Evolutionary conservation across 2,329 filamentous ascomycete genomes (phyloP), one percentile per base, ranked within the genome.

Genomic region (Penicillium sp.): DNA sequence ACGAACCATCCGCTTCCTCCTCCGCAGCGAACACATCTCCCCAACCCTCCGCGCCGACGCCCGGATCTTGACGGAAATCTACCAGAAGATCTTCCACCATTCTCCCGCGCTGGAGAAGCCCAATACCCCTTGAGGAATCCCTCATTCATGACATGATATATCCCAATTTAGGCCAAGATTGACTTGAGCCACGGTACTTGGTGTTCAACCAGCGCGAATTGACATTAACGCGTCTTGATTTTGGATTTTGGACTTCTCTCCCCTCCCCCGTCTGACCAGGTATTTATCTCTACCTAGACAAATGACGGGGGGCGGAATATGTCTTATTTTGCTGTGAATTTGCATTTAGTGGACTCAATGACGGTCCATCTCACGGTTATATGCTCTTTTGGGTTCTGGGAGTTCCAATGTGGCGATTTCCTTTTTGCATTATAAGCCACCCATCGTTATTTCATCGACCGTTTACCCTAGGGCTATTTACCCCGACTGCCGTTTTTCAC

Each of bases 1-100:
- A 33, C 85, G 84, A 55, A 97, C 93, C 0, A 91, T 96, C 56
- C 71, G 73, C 2, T 93, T 97, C 68, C 80, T 97, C 45, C 75
- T 81, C 39, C 78, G 87, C 51, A 85, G 89, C 24, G 80, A 84
- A 26, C 83, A 86, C 7, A 87, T 89, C 20, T 89, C 89, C 0
- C 91, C 90, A 41, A 88, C 90, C 7, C 81, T 97, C 6, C 73
- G 76, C 41, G 83, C 84, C 40, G 91, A 97, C 68, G 83, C 88
- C 67, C 81, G 83, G 45, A 94, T 97, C 52, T 79, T 97, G 12
- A 73, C 76, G 34, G 76, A 80, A 45, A 79, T 81, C 44, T 74
- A 76, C 24, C 59, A 65, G 10, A 73, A 71, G 50, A 71, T 77
- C 13, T 77, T 77, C 41, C 60, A 18, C 51, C 61, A 5, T 7